Evolutionary conservation across 495 filamentous ascomycete species (phyloP), one percentile per base, ranked within the genome.

Genomic region (Oidiodendron maius): DNA sequence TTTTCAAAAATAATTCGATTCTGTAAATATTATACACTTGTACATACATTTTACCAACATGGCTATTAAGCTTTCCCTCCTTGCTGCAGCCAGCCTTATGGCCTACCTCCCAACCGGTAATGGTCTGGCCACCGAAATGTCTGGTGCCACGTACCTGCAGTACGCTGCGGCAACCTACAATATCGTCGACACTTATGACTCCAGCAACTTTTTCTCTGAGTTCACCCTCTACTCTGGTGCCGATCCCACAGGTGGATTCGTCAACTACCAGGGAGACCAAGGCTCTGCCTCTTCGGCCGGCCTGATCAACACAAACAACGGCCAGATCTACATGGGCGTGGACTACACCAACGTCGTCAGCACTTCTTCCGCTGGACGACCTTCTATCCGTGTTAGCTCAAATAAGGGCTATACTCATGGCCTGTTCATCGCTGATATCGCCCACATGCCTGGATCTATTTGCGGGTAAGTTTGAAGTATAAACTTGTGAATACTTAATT

Each of bases 221-320:
- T 81, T 80, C 59, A 64, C 68, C 38, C 81, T 81, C 65, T 79
- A 65, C 55, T 68, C 58, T 34, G 56, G 56, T 2, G 44, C 65
- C 0, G 84, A 91, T 53, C 84, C 84, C 1, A 89, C 84, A 3
- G 70, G 83, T 52, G 85, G 85, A 4, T 86, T 72, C 58, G 84
- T 89, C 48, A 66, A 78, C 52, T 91, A 89, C 59, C 48, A 50
- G 2, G 37, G 20, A 42, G 35, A 36, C 13, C 24, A 53, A 26
- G 43, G 40, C 2, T 24, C 40, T 12, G 58, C 58, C n/a, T 18
- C 38, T 3, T 63, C 78, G 44, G 71, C 79, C 55, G 69, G 76
- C 28, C 36, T 61, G 4, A 49, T 53, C 36, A 51, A 54, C 16
- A 50, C 52, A 28, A 78, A 71, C 16, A 86, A 86, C 26, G 76